Conservation (phyloP, 345 rosid genomes). For the Toxicodendron radicans region DNA sequence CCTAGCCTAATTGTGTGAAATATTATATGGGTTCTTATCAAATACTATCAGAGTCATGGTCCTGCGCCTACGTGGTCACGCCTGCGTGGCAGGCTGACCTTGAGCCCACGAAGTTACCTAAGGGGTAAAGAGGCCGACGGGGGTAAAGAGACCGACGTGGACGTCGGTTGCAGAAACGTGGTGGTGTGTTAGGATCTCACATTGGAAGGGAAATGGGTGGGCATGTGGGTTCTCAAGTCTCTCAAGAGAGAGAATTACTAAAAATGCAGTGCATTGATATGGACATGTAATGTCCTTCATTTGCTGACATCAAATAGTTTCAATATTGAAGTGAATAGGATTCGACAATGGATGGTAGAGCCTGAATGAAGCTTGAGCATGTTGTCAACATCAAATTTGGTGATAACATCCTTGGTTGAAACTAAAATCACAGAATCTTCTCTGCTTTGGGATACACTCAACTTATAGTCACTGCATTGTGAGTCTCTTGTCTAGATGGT, state of each 20-base stretch:
- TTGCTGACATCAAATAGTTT: background rate
- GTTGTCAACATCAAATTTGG: background rate
- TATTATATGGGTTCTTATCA: too few relatives aligned
- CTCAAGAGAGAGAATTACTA: background rate
- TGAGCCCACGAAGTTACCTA: too few relatives aligned
- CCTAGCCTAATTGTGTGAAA: too few relatives aligned
- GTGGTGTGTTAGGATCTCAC: too few relatives aligned
- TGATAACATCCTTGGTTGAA: background rate
- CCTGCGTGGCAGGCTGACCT: too few relatives aligned
- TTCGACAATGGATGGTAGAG: background rate
- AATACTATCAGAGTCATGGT: too few relatives aligned
- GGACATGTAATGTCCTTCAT: background rate
- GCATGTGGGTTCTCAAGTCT: background rate
- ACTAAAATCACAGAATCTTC: constrained; percentile 1
- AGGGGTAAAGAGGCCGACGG: too few relatives aligned
- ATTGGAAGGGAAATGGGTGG: too few relatives aligned
- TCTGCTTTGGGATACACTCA: background rate
- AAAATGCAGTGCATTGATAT: background rate
- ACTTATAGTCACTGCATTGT: background rate
- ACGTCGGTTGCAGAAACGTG: too few relatives aligned
- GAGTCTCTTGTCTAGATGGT: background rate
- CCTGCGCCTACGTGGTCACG: too few relatives aligned
- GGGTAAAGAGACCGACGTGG: too few relatives aligned
- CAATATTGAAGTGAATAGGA: background rate
- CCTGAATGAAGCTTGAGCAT: background rate